Evolutionary conservation across 2,329 filamentous ascomycete species (phyloP), one percentile per base, ranked within the genome.

Genomic region (Berkeleyomyces basicola): DNA sequence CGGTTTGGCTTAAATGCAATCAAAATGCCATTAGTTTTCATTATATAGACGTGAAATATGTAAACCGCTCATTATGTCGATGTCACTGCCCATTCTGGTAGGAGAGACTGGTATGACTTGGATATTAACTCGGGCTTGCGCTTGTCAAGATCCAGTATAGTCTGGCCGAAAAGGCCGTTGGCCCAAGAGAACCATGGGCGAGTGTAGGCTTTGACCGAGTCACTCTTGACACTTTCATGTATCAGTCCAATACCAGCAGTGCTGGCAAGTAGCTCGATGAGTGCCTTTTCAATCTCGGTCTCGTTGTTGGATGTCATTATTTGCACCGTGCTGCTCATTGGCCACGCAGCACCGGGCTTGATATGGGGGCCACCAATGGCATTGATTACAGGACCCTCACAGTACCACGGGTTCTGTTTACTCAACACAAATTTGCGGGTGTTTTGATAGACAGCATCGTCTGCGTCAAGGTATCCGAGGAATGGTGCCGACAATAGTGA

Each of bases 121-220:
- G 69, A 68, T 39, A 83, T 71, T 63, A 95, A 70, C 68, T 84
- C 76, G 9, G 88, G 89, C 71, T 88, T 88, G 71, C 88, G 77
- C 66, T 82, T 79, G 55, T 84, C 83, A 59, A 96, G 72, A 73
- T 92, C 87, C 39, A 93, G 72, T 63, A 93, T 81, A 65, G 88
- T 88, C 74, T 92, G 86, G 10, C 88, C 87, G 73, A 91, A 93
- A n/a, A 95, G 82, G 0, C 86, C 89, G 70, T 93, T 93, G 11
- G 88, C 88, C 89, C 89, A 93, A 0, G 88, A 86, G 70, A 93
- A 95, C 73, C 73, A 74, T 63, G 73, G 70, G 43, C 73, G 68
- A 6, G 71, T 74, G 71, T 71, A 74, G 3, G 68, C 66, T 1
- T 65, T 58, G 4, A 70, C 71, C 33, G 71, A 64, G 61, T 71